Evolutionary conservation across 2,329 filamentous ascomycete genomes (phyloP).

Genomic region (Colletotrichum incanum): DNA sequence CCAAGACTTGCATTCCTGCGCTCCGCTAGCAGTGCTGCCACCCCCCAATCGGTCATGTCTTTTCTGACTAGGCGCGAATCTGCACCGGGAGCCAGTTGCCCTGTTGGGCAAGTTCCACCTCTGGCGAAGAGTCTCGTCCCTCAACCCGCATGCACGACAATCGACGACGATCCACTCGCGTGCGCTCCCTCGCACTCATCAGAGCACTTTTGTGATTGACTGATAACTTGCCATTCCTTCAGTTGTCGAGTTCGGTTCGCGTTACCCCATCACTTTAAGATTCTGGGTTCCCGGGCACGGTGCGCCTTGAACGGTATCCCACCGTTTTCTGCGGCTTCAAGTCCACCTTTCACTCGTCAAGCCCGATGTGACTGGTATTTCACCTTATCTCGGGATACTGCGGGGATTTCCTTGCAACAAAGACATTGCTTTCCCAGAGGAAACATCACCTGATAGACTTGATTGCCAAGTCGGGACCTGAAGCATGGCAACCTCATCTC

Average conservation of each 20-base stretch:
- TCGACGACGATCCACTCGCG: constrained; percentile 19
- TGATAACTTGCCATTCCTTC: neutral
- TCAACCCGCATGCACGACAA: constrained; percentile 5
- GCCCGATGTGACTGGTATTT: neutral
- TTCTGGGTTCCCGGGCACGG: neutral
- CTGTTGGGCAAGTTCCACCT: constrained; percentile 12
- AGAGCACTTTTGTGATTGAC: constrained; percentile 8
- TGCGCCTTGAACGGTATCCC: constrained; percentile 1
- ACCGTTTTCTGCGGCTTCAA: constrained; percentile 23
- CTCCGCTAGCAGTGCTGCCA: constrained; percentile 28
- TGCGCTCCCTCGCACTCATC: neutral
- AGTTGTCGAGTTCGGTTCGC: neutral
- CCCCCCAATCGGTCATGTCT: neutral
- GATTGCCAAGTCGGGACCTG: constrained; percentile 12
- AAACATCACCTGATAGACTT: constrained; percentile 23
- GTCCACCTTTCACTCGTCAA: neutral
- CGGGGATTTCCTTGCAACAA: constrained; percentile 24
- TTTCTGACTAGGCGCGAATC: constrained; percentile 21
- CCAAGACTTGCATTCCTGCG: constrained; percentile 39
- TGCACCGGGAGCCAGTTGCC: constrained; percentile 24
- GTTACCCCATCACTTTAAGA: neutral
- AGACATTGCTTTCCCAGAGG: constrained; percentile 14
- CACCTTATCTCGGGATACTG: constrained; percentile 7
- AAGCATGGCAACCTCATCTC: constrained; percentile 37
- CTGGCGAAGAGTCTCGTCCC: neutral